These are phyloP conservation scores for Brassica carinata DNA, from an alignment of 345 rosid species.

Conservation along the genomic window DNA sequence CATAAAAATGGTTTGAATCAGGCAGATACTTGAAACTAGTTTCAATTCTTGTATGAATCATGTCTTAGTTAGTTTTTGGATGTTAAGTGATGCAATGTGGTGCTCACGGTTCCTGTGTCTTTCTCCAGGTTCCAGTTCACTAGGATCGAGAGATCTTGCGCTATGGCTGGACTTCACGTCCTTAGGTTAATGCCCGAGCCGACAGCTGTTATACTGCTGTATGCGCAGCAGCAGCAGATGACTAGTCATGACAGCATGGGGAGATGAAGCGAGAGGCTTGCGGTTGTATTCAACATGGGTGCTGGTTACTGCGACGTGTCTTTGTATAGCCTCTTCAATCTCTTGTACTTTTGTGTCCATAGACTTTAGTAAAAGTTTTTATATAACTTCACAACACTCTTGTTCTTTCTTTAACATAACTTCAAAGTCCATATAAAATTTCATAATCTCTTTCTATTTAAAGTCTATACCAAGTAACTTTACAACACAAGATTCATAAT, in stretches of 20 bases:
- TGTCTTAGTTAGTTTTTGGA: no score
- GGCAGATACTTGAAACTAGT: neutral
- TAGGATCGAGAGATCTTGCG: slow-evolving; percentile 81
- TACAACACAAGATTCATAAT: no score
- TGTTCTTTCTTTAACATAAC: no score
- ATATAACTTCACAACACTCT: no score
- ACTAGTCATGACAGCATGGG: slow-evolving; percentile 67
- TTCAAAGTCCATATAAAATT: no score
- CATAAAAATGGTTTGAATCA: neutral
- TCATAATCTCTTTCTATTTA: no score
- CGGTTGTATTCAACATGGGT: slow-evolving; percentile 83
- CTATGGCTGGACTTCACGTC: slow-evolving; percentile 87
- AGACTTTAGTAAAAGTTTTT: no score
- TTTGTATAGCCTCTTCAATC: no score
- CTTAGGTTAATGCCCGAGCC: slow-evolving; percentile 92
- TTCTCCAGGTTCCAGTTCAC: slow-evolving; percentile 83
- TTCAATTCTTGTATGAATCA: neutral
- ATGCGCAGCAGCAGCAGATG: slow-evolving; percentile 89
- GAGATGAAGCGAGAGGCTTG: slow-evolving; percentile 80
- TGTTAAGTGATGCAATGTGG: slow-evolving; percentile 41
- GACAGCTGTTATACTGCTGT: slow-evolving; percentile 77
- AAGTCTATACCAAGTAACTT: no score
- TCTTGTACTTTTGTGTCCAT: no score
- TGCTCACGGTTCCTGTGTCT: slow-evolving; percentile 80
- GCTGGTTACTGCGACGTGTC: slow-evolving; percentile 81